Evolutionary conservation across 352 stramenopile genomes (phyloP), one percentile per base, ranked within the genome.

Genomic region (Phytopythium delawarense): DNA sequence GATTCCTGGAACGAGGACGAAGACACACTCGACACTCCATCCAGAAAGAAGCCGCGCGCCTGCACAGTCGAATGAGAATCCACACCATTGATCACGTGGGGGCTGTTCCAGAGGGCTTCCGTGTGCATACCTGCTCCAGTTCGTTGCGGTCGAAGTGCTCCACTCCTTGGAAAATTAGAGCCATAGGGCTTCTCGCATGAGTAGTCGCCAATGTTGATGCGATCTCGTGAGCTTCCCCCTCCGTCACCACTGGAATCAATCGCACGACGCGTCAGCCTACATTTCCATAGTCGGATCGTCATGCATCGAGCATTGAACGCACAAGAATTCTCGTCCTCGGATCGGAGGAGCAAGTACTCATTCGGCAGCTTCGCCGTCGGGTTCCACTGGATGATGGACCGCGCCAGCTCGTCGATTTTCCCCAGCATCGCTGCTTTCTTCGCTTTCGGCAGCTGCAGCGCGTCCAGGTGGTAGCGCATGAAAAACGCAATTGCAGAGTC

Each of bases 251-350:
- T 87, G 53, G 25, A 28, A 16, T 18, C 42, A 54, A 42, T 52
- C 51, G 20, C 3, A 57, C 23, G 40, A 21, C 25, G 34, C 0
- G 39, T 64, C 16, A 64, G 50, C 54, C 21, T 7, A 34, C 0
- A 20, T 9, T 53, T 0, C 0, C 13, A 7, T 6, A 35, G 12
- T 1, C 1, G 23, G 8, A 21, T 40, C 25, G 2, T 30, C 20
- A 34, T 39, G 42, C 13, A 8, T 21, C 15, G 16, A 45, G 34
- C 7, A 15, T n/a, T 60, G 30, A 51, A 79, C 79, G 62, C 73
- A 96, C 87, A 78, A 8, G 71, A 84, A 53, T 91, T 81, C 21
- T 69, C 40, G 57, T 96, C 87, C 61, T 96, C 87, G 1, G 72
- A 83, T 53, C 87, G 84, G 46, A 92, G 63, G 35, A 96, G 62